Conservation (phyloP, 179 eudicot species). For the Silene vulgaris region DNA sequence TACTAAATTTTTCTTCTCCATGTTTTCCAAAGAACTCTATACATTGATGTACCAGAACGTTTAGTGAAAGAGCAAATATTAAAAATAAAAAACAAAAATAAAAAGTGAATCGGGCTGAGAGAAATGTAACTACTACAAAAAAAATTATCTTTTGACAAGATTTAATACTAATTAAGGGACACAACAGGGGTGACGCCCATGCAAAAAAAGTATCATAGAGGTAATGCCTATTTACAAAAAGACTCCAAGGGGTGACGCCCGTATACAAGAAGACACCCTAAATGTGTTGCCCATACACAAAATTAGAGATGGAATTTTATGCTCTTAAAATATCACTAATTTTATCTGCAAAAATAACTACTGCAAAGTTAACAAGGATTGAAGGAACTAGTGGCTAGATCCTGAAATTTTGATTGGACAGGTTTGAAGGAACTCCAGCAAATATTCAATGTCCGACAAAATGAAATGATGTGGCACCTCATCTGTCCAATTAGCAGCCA, state of each 20-base stretch:
- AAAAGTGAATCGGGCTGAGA: neutral
- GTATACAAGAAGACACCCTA: too few relatives aligned
- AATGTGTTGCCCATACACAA: too few relatives aligned
- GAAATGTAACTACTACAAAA: neutral
- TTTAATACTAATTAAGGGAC: too few relatives aligned
- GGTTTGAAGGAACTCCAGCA: neutral
- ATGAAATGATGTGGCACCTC: conserved; percentile 1
- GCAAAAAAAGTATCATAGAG: too few relatives aligned
- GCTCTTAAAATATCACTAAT: too few relatives aligned
- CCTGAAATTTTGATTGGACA: conserved; percentile 4
- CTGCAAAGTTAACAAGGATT: neutral
- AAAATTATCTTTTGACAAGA: too few relatives aligned
- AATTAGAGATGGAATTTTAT: too few relatives aligned
- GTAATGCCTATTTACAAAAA: too few relatives aligned
- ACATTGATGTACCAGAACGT: conserved; percentile 12
- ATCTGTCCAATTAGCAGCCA: neutral
- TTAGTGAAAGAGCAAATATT: neutral
- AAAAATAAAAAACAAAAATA: neutral
- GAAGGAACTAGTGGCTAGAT: neutral
- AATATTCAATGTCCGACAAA: neutral
- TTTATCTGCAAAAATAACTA: neutral
- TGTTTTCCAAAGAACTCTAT: conserved; percentile 59
- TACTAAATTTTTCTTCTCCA: conserved; percentile 60
- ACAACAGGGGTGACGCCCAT: too few relatives aligned
- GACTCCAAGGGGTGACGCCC: too few relatives aligned